These are phyloP conservation scores for Hyphopichia wangnamkhiaoensis DNA, from an alignment of 1,139 yeast genomes.

Conservation along the genomic window DNA sequence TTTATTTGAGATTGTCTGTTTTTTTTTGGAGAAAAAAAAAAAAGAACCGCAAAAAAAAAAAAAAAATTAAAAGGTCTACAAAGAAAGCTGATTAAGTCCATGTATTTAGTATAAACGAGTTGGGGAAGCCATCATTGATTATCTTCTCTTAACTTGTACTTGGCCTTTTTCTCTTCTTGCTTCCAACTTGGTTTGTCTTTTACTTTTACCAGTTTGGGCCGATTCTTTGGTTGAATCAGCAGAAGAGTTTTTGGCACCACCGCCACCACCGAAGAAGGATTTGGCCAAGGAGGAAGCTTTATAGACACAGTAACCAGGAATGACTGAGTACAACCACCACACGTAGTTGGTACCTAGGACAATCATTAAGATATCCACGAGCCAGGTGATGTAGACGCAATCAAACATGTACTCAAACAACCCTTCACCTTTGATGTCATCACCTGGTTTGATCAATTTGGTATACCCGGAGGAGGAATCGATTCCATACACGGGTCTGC, in stretches of 20 bases:
- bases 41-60: no score
- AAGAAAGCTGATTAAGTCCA: no score
- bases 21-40: no score
- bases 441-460: conserved; percentile 56
- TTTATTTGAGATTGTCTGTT: no score
- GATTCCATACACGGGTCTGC: conserved; percentile 59
- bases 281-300: conserved; percentile 44
- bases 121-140: no score
- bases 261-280: conserved; percentile 16
- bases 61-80: no score
- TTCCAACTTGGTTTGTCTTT: conserved; percentile 51
- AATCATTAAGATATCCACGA: conserved; percentile 56
- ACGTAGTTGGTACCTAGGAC: conserved; percentile 58
- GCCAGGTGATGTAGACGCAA: conserved; percentile 68
- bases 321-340: conserved; percentile 55
- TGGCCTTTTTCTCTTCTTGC: conserved; percentile 33
- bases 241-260: conserved; percentile 14
- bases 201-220: conserved; percentile 33
- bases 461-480: conserved; percentile 33
- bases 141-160: conserved; percentile 4
- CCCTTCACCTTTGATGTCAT: conserved; percentile 66
- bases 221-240: conserved; percentile 17
- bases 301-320: conserved; percentile 57
- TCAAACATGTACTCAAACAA: conserved; percentile 79
- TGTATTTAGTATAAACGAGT: no score